Base-by-base conservation (phyloP, 1,284 basidiomycete species). In the Leccinum subrobustum region DNA sequence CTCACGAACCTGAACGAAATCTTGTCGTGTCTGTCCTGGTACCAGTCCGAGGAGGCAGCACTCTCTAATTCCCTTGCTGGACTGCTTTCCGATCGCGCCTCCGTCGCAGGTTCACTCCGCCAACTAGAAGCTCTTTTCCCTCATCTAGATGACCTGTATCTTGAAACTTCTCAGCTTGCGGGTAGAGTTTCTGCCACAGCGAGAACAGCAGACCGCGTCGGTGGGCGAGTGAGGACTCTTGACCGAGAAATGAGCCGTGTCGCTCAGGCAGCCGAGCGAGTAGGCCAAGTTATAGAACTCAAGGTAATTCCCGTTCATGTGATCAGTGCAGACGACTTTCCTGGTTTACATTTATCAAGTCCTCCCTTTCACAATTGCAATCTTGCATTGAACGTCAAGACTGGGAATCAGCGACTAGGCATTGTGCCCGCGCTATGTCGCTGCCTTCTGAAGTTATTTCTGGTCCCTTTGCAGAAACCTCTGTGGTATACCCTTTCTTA, bases 391-490 rank as follows among this genome's bases (percentile, higher is more conserved):
- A 93, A 42, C 82, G 80, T 60, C 84, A 89, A 65, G 97, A 99
- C 72, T 99, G 96, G 96, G 96, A 98, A 73, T 87, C 92, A 14
- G 96, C 96, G 1, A 90, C 94, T 1, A 82, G 93, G 64, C 90
- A 95, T 70, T 97, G 96, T 75, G 87, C 92, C 18, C 81, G 93
- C 33, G 96, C 95, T 1, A 95, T 96, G 88, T 81, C 88, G 1
- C 79, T 98, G 27, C 89, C 95, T 3, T 71, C 79, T 4, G 85
- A 88, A 44, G 88, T 99, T 29, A 85, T 92, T 27, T 84, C 87
- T 23, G 93, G 94, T 6, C 81, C 84, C 2, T 99, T 98, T 72
- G 93, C 96, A 1, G 92, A 91, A 67, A 83, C 82, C 3, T 89
- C 92, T 2, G 94, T 99, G 58, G 95, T 97, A 65, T 76, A 79